Evolutionary conservation across 2,329 filamentous ascomycete species (phyloP).

Genomic region (Neopestalotiopsis sp.): DNA sequence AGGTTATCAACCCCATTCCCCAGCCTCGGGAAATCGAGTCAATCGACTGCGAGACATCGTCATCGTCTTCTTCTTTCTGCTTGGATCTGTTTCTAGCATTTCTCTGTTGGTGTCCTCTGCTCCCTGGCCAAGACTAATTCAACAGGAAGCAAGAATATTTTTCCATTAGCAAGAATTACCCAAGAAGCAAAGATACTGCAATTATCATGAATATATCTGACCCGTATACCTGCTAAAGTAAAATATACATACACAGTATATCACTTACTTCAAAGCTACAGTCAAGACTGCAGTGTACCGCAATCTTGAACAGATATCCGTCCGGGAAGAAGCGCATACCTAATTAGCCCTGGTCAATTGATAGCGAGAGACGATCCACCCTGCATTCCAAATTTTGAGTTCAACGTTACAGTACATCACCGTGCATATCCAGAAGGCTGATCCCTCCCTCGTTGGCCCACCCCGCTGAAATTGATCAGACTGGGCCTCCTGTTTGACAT

Average conservation of each 20-base stretch:
- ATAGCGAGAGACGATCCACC: slow-evolving; percentile 9
- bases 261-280: background rate
- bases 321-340: slow-evolving; percentile 10
- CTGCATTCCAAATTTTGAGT: slow-evolving; percentile 15
- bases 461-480: background rate
- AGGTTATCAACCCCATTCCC: background rate
- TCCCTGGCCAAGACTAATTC: too few relatives aligned
- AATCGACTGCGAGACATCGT: too few relatives aligned
- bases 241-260: too few relatives aligned
- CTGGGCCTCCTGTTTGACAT: background rate
- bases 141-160: too few relatives aligned
- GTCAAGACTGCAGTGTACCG: background rate
- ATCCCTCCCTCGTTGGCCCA: slow-evolving; percentile 8
- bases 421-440: slow-evolving; percentile 15
- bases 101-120: background rate
- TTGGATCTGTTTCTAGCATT: background rate
- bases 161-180: too few relatives aligned
- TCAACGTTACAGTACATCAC: slow-evolving; percentile 22
- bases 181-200: too few relatives aligned
- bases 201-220: background rate
- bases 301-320: background rate
- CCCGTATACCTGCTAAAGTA: background rate
- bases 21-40: too few relatives aligned
- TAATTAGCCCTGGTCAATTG: slow-evolving; percentile 1
- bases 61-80: background rate